Base-by-base conservation (phyloP, 2,329 filamentous ascomycete species). In the Diaporthe ilicicola region DNA sequence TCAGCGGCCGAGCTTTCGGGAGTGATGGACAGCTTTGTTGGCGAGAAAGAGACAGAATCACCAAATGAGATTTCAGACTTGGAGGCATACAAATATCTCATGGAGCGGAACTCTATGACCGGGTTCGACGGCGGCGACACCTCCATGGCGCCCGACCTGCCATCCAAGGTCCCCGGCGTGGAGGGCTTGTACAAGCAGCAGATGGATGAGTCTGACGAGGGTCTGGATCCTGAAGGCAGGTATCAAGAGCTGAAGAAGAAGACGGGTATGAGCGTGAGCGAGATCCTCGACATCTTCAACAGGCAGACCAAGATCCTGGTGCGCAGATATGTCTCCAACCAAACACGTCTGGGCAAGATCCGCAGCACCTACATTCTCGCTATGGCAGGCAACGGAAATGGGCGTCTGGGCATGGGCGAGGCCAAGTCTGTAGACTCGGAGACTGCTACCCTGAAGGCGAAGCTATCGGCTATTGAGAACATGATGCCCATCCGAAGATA, bases 301-400 rank as follows among this genome's bases (percentile, higher is more conserved):
- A 68, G 42, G 29, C 85, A 88, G 70, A 84, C 89, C 74, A 97
- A 97, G 87, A 86, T 88, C 59, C 83, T 99, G 56, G 92, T 97
- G 56, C 78, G 79, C 5, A 93, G 95, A 78, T 82, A 83, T 50
- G 96, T 99, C 71, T 86, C 89, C 74, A 98, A 99, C 83, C 95
- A 98, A 87, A 98, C 96, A 27, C 93, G 95, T 85, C 90, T 99
- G 82, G 96, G 96, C 79, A 99, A 98, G 87, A 92, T 99, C 72
- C 87, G 88, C 75, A 93, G 92, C 81, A 77, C 87, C 50, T 97
- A 95, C 77, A 87, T 90, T 76, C 84, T 98, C 73, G 91, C 91
- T 50, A 91, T 98, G 75, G 95, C 94, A 7, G 96, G 96, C 66
- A 97, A 98, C 82, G 88, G 90, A 71, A 89, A 96, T 75, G 96